Conservation (phyloP, 768 basidiomycete species). For the Polyporus arcularius region DNA sequence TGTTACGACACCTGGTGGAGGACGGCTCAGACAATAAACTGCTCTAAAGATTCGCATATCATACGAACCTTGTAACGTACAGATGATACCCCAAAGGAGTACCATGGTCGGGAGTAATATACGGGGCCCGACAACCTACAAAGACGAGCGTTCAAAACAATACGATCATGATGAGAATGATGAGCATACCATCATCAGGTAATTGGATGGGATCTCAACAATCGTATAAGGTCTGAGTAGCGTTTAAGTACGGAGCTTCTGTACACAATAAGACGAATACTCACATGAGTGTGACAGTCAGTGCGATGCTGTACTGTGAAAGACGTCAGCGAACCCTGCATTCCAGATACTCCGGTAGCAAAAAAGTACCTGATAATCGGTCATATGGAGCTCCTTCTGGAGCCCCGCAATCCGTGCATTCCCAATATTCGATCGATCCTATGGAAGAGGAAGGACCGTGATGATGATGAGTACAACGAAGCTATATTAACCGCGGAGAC, state of each 20-base stretch:
- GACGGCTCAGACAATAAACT: neutral
- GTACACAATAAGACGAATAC: neutral
- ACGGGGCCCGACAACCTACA: constrained; percentile 53
- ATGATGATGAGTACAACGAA: neutral
- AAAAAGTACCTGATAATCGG: constrained; percentile 29
- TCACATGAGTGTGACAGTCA: constrained; percentile 4
- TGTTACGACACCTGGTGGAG: constrained; percentile 42
- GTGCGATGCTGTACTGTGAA: constrained; percentile 13
- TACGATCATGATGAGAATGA: neutral
- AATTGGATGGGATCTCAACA: constrained; percentile 29
- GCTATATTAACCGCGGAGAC: neutral
- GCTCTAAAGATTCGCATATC: too few relatives aligned
- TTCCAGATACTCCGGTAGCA: neutral
- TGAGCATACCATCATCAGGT: constrained; percentile 20
- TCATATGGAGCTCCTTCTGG: constrained; percentile 31
- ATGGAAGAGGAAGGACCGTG: neutral
- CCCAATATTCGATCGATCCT: constrained; percentile 26
- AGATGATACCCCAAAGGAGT: constrained; percentile 68
- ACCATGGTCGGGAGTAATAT: constrained; percentile 63
- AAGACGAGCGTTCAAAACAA: neutral
- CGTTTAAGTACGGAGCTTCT: constrained; percentile 26
- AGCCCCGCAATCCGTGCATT: constrained; percentile 37
- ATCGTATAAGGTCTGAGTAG: constrained; percentile 30
- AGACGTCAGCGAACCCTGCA: neutral
- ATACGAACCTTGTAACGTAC: constrained; percentile 55